Conservation (phyloP, 2,329 filamentous ascomycete species). For the Fonsecaea monophora region DNA sequence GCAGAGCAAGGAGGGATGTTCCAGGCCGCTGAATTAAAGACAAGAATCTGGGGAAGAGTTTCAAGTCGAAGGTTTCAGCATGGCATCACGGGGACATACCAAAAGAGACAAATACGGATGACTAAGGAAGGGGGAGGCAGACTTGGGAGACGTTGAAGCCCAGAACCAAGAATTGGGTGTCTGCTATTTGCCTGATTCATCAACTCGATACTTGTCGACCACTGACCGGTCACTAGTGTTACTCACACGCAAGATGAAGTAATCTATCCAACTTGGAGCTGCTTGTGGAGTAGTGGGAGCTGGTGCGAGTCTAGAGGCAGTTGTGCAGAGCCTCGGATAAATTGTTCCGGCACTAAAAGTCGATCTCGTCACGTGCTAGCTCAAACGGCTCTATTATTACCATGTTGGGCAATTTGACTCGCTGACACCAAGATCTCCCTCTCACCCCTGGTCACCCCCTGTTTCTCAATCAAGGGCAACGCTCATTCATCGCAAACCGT, state of each 20-base stretch:
- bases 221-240: background rate
- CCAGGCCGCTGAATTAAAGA: background rate
- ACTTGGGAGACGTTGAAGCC: background rate
- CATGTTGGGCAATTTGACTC: background rate
- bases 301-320: background rate
- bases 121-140: constrained; percentile 16
- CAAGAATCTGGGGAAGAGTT: background rate
- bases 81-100: constrained; percentile 16
- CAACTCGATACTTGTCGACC: background rate
- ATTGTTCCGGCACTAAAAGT: constrained; percentile 11
- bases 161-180: background rate
- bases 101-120: constrained; percentile 20
- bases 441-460: constrained; percentile 3
- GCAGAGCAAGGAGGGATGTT: background rate
- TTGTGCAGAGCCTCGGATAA: constrained; percentile 1
- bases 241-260: background rate
- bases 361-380: background rate
- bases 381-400: background rate
- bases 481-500: background rate
- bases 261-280: background rate
- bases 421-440: constrained; percentile 3
- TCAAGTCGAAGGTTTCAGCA: constrained; percentile 11
- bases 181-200: constrained; percentile 11
- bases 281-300: background rate
- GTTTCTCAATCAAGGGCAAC: background rate